Base-by-base conservation (phyloP, 2,329 filamentous ascomycete species). In the Ambrosiella beaveri region DNA sequence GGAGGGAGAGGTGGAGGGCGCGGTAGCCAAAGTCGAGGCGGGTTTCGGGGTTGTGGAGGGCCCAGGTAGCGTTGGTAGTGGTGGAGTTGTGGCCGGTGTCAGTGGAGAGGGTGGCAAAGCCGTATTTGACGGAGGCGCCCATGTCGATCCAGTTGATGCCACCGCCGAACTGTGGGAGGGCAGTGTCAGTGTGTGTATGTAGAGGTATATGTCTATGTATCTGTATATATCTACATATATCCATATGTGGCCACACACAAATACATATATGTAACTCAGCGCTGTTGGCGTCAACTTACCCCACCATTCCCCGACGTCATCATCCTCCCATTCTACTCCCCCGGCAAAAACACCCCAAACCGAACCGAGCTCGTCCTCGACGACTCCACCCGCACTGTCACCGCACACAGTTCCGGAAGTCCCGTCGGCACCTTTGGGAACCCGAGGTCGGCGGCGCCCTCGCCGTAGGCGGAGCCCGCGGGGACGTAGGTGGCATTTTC, bases 1-100 rank as follows among this genome's bases (percentile, higher is more conserved):
- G 70, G 2, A 76, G 71, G 0, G 74, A 73, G 7, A 72, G 74
- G 63, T 80, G 77, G n/a, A 72, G 57, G 3, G 71, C 65, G 1
- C 70, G 66, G 63, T 66, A 70, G 7, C 69, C 69, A 65, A 70
- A 74, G 59, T 72, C 71, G 6, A 63, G 64, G 37, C 64, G 64
- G 37, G 60, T 62, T 35, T 71, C 70, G 4, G 68, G 64, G n/a
- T 68, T 64, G 36, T 68, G 62, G 2, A 71, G 62, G 1, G 70
- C 72, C 73, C 73, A 75, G 40, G 62, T 61, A 7, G 64, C 58
- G 56, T 71, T 67, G 0, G 51, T 19, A 2, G 63, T 37, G 0
- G 64, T 62, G 0, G 70, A 71, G 54, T 65, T 68, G 61, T 75
- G 73, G 7, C 73, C 73, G 0, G 71, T 73, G 61, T 75, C 71